phyloP scores from a whole-genome alignment of 805 yeast species.

The Wickerhamomyces tratensis region DNA sequence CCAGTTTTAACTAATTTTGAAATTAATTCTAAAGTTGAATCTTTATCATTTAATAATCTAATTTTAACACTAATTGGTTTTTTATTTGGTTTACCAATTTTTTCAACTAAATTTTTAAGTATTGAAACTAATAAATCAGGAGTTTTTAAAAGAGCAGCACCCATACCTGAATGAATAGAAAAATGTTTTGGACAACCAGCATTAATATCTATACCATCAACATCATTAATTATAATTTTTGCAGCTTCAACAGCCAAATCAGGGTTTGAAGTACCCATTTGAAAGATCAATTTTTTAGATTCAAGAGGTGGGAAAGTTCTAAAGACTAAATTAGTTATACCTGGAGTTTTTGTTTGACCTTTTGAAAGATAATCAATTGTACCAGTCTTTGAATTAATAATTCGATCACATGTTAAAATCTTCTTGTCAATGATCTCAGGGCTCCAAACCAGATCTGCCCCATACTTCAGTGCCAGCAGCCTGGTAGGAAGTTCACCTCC shows the following conservation, averaged over 20 bases:
- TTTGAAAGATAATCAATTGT: constrained; percentile 51
- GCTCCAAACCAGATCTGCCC: constrained; percentile 94
- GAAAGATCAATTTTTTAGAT: constrained; percentile 65
- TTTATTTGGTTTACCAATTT: constrained; percentile 68
- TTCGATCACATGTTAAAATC: constrained; percentile 58
- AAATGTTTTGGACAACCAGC: constrained; percentile 98
- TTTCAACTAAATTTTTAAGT: constrained; percentile 52
- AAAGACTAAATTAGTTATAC: constrained; percentile 52
- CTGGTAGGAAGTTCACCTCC: constrained; percentile 92
- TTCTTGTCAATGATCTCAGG: constrained; percentile 93
- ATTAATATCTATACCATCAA: constrained; percentile 86
- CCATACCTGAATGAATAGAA: constrained; percentile 94
- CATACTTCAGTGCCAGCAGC: constrained; percentile 66
- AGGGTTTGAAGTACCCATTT: constrained; percentile 82
- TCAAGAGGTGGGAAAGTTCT: constrained; percentile 63
- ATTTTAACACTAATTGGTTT: constrained; percentile 91
- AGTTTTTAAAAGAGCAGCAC: constrained; percentile 79
- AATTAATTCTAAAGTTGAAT: constrained; percentile 53
- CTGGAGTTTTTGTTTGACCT: constrained; percentile 32
- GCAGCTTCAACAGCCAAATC: constrained; percentile 88
- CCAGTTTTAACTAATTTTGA: constrained; percentile 62
- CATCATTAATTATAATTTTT: constrained; percentile 68
- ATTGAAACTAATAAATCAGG: constrained; percentile 76
- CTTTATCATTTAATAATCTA: constrained; percentile 57
- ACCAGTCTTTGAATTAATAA: constrained; percentile 41